Conservation (phyloP, 2,329 filamentous ascomycete genomes). For the Claviceps africana region DNA sequence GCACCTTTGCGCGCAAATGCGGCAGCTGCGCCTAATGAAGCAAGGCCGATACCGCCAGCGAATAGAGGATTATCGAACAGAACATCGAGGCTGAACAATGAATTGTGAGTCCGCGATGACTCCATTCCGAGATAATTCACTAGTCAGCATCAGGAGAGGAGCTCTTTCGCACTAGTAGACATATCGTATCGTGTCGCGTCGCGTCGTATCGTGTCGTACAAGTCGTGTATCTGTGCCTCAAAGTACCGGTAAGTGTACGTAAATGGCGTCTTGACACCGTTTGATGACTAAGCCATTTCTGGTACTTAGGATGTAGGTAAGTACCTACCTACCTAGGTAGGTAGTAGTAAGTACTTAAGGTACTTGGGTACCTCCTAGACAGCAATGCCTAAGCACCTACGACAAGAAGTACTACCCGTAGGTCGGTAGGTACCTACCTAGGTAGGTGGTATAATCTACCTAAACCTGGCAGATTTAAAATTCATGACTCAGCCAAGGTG, state of each 20-base stretch:
- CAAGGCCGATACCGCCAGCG: slow-evolving; percentile 74
- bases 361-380: too few relatives aligned
- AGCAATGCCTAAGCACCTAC: too few relatives aligned
- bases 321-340: too few relatives aligned
- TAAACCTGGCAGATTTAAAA: too few relatives aligned
- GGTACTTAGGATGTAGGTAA: too few relatives aligned
- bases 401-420: too few relatives aligned
- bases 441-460: too few relatives aligned
- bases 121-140: slow-evolving; percentile 15
- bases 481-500: too few relatives aligned
- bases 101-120: slow-evolving; percentile 15
- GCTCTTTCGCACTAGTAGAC: not conserved
- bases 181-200: not conserved
- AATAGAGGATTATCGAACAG: slow-evolving; percentile 51
- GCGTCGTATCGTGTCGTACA: too few relatives aligned
- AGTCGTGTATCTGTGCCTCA: not conserved
- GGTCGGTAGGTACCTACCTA: too few relatives aligned
- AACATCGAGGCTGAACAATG: slow-evolving; percentile 36
- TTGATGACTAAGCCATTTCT: not conserved
- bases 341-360: too few relatives aligned
- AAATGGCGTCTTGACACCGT: too few relatives aligned
- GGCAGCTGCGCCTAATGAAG: slow-evolving; percentile 68
- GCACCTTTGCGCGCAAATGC: slow-evolving; percentile 68
- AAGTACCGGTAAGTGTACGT: not conserved
- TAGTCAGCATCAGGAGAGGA: not conserved